phyloP scores from a whole-genome alignment of 1,284 basidiomycete genomes.

The Malassezia pachydermatis region DNA sequence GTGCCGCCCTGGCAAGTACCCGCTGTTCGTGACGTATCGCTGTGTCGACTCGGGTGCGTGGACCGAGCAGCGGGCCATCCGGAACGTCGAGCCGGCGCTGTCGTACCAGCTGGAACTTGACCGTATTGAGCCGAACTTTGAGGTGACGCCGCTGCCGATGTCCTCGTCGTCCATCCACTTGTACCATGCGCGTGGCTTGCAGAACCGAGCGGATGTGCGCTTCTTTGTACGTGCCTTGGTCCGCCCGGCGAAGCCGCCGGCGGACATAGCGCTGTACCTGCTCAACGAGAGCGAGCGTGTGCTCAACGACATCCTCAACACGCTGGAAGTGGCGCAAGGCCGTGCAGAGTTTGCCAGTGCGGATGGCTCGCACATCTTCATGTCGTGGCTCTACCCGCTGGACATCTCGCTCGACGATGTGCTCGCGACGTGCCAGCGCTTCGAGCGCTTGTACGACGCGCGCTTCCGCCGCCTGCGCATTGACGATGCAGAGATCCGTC shows the following conservation, averaged over 20 bases:
- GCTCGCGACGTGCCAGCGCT: conserved; percentile 83
- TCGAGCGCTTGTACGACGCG: conserved; percentile 87
- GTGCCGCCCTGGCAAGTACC: conserved; percentile 82
- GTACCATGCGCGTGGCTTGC: conserved; percentile 85
- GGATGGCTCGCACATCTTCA: conserved; percentile 50
- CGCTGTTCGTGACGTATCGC: conserved; percentile 86
- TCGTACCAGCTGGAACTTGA: conserved; percentile 97
- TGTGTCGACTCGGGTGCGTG: conserved; percentile 59
- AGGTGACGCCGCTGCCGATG: conserved; percentile 64
- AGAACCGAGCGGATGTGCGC: conserved; percentile 72
- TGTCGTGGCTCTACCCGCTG: conserved; percentile 97
- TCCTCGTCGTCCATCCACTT: conserved; percentile 66
- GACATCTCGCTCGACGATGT: conserved; percentile 92
- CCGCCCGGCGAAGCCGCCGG: conserved; percentile 83
- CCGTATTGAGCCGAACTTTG: conserved; percentile 82
- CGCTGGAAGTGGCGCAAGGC: conserved; percentile 59
- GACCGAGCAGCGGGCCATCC: conserved; percentile 89
- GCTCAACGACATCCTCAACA: conserved; percentile 85
- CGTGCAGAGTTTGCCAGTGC: conserved; percentile 44
- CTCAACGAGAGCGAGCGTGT: conserved; percentile 95
- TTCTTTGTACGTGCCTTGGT: conserved; percentile 97
- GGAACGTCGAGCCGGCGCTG: conserved; percentile 95
- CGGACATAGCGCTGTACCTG: conserved; percentile 88
- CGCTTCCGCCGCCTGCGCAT: conserved; percentile 95
- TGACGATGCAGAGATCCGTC: conserved; percentile 91